A percentile compares a stretch with the other conserved stretches of the same genome.
Evolutionary conservation across 2,329 filamentous ascomycete genomes (phyloP).

Genomic region (Penicillium sp.): DNA sequence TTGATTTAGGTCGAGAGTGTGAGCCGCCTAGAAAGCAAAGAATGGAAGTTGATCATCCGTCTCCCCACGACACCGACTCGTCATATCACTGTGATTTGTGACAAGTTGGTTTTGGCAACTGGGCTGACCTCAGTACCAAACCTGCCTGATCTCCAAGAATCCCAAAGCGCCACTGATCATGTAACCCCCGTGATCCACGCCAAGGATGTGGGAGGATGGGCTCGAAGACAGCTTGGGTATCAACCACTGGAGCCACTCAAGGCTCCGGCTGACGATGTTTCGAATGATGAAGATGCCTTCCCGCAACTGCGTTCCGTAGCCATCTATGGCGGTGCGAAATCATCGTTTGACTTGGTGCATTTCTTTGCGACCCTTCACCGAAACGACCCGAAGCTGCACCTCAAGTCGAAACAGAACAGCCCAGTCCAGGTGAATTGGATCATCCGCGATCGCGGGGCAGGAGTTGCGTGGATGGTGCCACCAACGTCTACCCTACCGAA

Average conservation of each 20-base stretch:
- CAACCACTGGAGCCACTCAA: slow-evolving; percentile 9
- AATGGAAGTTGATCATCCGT: slow-evolving; percentile 25
- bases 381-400: slow-evolving; percentile 11
- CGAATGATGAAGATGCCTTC: not conserved
- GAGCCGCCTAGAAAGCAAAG: slow-evolving; percentile 20
- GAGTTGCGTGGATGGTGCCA: slow-evolving; percentile 27
- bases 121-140: slow-evolving; percentile 30
- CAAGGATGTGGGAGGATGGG: slow-evolving; percentile 25
- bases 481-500: slow-evolving; percentile 20
- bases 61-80: not conserved
- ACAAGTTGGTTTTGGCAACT: slow-evolving; percentile 31
- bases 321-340: slow-evolving; percentile 29
- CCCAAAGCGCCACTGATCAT: not conserved
- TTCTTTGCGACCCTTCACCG: slow-evolving; percentile 28
- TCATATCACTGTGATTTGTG: slow-evolving; percentile 19
- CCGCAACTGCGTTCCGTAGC: slow-evolving; percentile 17
- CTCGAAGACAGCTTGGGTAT: slow-evolving; percentile 24
- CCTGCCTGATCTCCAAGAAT: slow-evolving; percentile 10
- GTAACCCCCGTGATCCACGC: slow-evolving; percentile 20
- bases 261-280: no score
- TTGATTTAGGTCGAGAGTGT: slow-evolving; percentile 19
- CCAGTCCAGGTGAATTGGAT: slow-evolving; percentile 28
- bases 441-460: slow-evolving; percentile 21
- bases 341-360: slow-evolving; percentile 28
- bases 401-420: slow-evolving; percentile 3